Evolutionary conservation across 2,329 filamentous ascomycete species (phyloP).

Genomic region (Bipolaris bicolor): DNA sequence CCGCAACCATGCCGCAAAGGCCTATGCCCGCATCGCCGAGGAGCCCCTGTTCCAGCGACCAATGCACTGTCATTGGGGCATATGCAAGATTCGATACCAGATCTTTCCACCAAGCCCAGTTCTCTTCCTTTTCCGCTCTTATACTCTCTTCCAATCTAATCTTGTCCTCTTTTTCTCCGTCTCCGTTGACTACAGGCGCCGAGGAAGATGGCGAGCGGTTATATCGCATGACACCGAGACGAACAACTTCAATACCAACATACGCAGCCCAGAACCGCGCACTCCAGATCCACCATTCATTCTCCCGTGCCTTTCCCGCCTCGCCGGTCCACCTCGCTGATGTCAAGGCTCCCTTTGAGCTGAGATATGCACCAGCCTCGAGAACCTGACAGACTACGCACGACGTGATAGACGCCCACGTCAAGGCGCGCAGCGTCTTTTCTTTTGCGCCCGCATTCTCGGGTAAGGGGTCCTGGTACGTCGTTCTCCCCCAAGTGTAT

Average conservation of each 20-base stretch:
- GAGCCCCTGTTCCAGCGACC: conserved; percentile 67
- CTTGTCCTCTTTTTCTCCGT: conserved; percentile 58
- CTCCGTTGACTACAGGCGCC: conserved; percentile 14
- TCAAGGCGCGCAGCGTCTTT: conserved; percentile 53
- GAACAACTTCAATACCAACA: conserved; percentile 75
- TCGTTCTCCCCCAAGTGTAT: conserved; percentile 67
- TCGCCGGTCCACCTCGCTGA: conserved; percentile 56
- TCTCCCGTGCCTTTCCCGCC: conserved; percentile 56
- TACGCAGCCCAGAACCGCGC: conserved; percentile 81
- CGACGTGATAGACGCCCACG: conserved; percentile 70
- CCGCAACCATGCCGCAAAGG: conserved; percentile 61
- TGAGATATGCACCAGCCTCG: conserved; percentile 83
- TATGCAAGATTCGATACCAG: conserved; percentile 74
- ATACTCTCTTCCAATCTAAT: conserved; percentile 36
- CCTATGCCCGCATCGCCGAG: conserved; percentile 66
- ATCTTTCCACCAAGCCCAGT: conserved; percentile 66
- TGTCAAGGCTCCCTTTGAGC: conserved; percentile 71
- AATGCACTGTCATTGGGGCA: conserved; percentile 84
- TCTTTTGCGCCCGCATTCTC: conserved; percentile 35
- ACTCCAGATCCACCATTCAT: conserved; percentile 71
- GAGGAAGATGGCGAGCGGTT: conserved; percentile 3
- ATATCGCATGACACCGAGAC: conserved; percentile 58
- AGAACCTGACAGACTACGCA: conserved; percentile 76
- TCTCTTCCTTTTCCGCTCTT: conserved; percentile 38
- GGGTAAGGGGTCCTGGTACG: conserved; percentile 38